These are phyloP conservation scores for Porphyra umbilicalis DNA, from an alignment of 31 red algal species.

Conservation along the genomic window DNA sequence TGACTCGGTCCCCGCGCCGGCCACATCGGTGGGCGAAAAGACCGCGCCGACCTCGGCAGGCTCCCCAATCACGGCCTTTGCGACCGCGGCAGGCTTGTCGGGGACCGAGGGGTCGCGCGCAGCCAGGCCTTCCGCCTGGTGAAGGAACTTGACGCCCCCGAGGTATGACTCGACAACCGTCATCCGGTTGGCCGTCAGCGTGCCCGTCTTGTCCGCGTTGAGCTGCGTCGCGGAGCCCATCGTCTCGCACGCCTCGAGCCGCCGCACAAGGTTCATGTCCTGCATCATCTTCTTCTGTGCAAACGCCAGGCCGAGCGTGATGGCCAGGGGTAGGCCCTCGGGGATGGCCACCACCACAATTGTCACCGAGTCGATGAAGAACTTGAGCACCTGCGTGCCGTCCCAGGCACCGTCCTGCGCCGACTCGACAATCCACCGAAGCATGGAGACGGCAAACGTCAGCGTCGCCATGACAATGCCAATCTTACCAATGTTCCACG, in stretches of 20 bases:
- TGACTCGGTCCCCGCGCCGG: neutral
- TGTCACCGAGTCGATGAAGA: slow-evolving; percentile 82
- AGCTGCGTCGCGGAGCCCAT: slow-evolving; percentile 94
- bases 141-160: neutral
- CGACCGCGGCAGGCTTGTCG: neutral
- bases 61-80: neutral
- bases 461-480: slow-evolving; percentile 64
- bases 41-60: neutral
- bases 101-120: slow-evolving; percentile 2
- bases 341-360: slow-evolving; percentile 94
- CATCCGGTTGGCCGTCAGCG: slow-evolving; percentile 86
- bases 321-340: slow-evolving; percentile 90
- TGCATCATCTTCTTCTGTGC: slow-evolving; percentile 98
- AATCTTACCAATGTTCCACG: slow-evolving; percentile 70
- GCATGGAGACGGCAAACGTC: slow-evolving; percentile 55
- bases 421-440: slow-evolving; percentile 66
- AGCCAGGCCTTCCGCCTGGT: neutral
- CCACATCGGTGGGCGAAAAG: neutral
- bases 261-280: slow-evolving; percentile 85
- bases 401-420: slow-evolving; percentile 40
- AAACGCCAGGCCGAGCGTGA: slow-evolving; percentile 89
- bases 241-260: slow-evolving; percentile 92
- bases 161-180: slow-evolving; percentile 50
- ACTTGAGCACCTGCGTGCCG: slow-evolving; percentile 36
- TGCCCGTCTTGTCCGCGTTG: slow-evolving; percentile 92